Evolutionary conservation across 441 rosid genomes (phyloP).

Genomic region (Bruguiera hainesii): DNA sequence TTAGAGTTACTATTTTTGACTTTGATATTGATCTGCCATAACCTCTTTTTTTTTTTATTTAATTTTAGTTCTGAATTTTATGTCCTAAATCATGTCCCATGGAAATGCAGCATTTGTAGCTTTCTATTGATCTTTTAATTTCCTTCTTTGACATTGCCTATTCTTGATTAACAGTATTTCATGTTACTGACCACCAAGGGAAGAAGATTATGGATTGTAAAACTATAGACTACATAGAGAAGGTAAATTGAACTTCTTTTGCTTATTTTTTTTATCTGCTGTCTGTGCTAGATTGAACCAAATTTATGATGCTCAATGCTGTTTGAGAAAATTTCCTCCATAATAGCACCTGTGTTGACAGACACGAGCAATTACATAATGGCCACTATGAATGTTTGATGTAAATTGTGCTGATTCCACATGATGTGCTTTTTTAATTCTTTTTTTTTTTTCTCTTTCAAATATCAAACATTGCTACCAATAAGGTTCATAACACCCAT

Average conservation of each 20-base stretch:
- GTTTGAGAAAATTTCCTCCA: neutral
- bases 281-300: conserved; percentile 4
- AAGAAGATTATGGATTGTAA: conserved; percentile 66
- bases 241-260: conserved; percentile 38
- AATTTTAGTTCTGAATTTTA: neutral
- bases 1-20: neutral
- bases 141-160: conserved; percentile 1
- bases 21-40: neutral
- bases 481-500: too few relatives aligned
- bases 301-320: neutral
- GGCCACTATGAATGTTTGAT: neutral
- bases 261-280: neutral
- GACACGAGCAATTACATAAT: neutral
- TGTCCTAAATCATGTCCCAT: neutral
- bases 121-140: neutral
- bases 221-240: conserved; percentile 75
- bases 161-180: conserved; percentile 49
- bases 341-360: neutral
- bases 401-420: neutral
- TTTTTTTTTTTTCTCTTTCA: too few relatives aligned
- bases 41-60: neutral
- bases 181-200: conserved; percentile 86
- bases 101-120: neutral
- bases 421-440: neutral
- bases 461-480: too few relatives aligned